Conservation (phyloP, 257 asterid species). For the Anisodus acutangulus region DNA sequence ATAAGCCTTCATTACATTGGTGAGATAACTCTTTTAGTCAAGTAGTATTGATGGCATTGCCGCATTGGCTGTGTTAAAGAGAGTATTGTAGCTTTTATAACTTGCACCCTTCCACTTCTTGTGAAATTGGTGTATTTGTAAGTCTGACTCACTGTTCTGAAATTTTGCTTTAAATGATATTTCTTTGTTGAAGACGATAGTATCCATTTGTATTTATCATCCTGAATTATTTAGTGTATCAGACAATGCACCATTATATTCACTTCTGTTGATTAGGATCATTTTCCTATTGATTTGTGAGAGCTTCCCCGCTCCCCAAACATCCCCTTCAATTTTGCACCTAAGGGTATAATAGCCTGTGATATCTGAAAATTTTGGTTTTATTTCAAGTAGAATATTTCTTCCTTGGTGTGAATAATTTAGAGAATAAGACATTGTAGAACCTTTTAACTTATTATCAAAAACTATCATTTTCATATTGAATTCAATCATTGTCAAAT, state of each 20-base stretch:
- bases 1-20: neutral
- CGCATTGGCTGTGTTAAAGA: neutral
- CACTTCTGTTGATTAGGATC: neutral
- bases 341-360: neutral
- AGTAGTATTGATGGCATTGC: neutral
- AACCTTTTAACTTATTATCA: neutral
- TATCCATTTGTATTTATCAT: neutral
- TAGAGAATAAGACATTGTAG: neutral
- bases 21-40: neutral
- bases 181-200: neutral
- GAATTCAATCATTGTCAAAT: neutral
- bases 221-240: neutral
- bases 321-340: neutral
- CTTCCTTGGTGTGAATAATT: neutral
- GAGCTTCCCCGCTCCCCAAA: neutral
- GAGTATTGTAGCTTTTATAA: neutral
- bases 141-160: neutral
- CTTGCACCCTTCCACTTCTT: neutral
- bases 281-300: neutral
- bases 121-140: slow-evolving; percentile 23
- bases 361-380: neutral
- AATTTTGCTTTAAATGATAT: neutral
- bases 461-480: neutral
- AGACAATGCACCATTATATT: neutral
- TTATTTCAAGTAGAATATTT: neutral